Conservation (phyloP, 257 asterid species). For the Lycium ferocissimum region DNA sequence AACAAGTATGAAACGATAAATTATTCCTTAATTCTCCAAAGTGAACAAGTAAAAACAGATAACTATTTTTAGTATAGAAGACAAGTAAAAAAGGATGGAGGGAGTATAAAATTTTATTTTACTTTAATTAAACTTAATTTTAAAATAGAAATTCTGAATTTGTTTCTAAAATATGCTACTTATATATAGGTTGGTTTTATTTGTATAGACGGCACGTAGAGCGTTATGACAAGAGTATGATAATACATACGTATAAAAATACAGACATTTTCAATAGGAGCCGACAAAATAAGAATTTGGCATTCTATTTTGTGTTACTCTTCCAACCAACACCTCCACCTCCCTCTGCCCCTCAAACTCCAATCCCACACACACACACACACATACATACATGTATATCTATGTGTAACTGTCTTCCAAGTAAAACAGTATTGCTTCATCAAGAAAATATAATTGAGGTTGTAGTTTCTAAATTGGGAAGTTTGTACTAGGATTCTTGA, state of each 20-base stretch:
- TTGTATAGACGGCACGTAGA: background rate
- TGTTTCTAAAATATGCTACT: too few species aligned
- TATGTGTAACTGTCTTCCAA: background rate
- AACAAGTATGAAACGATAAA: too few species aligned
- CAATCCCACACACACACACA: too few species aligned
- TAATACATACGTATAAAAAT: too few species aligned
- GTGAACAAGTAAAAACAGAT: too few species aligned
- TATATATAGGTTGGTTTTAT: background rate
- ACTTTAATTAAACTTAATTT: too few species aligned
- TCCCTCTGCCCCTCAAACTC: conserved; percentile 27
- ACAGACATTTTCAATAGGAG: background rate
- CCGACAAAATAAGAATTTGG: conserved; percentile 32
- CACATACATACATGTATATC: background rate
- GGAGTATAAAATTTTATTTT: too few species aligned
- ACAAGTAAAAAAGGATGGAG: too few species aligned
- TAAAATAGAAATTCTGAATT: too few species aligned
- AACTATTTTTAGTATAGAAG: too few species aligned
- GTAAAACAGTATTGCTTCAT: background rate
- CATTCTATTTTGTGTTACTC: conserved; percentile 36
- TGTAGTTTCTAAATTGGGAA: background rate
- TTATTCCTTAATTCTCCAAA: too few species aligned
- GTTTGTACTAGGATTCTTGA: background rate
- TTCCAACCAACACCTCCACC: conserved; percentile 35
- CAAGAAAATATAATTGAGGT: background rate
- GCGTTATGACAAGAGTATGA: too few species aligned